phyloP scores from a whole-genome alignment of 2,329 filamentous ascomycete genomes.

The Akanthomyces dipterigenus region DNA sequence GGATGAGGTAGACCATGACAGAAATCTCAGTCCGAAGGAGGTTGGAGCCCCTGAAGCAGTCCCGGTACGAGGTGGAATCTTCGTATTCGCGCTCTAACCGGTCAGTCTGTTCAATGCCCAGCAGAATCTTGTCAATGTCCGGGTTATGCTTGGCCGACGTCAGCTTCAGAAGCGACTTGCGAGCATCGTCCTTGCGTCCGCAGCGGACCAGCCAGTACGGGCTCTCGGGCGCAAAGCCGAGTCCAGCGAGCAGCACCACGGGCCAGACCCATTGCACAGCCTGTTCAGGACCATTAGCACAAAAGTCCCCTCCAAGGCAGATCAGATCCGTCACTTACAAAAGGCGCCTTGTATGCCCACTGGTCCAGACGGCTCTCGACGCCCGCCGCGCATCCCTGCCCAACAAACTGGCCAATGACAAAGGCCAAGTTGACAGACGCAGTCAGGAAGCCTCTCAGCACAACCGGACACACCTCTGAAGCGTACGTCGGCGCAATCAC shows the following conservation, averaged over 20 bases:
- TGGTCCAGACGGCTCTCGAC: conserved; percentile 33
- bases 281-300: conserved; percentile 2
- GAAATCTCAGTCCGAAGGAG: conserved; percentile 49
- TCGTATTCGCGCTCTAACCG: conserved; percentile 46
- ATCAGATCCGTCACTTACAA: conserved; percentile 19
- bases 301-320: neutral
- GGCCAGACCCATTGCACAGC: conserved; percentile 47
- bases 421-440: conserved; percentile 57
- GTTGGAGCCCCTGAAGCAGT: conserved; percentile 44
- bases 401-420: conserved; percentile 54
- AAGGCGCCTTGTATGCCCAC: conserved; percentile 36
- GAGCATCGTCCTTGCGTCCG: conserved; percentile 34
- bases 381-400: conserved; percentile 38
- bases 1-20: conserved; percentile 56
- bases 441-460: conserved; percentile 50
- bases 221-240: conserved; percentile 42
- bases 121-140: conserved; percentile 34
- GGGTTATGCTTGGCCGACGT: conserved; percentile 27
- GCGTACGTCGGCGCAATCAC: conserved; percentile 54
- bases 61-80: conserved; percentile 40
- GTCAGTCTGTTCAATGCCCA: conserved; percentile 53
- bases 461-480: conserved; percentile 53
- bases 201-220: conserved; percentile 44
- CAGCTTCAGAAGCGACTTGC: conserved; percentile 33
- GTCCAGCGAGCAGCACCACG: conserved; percentile 35